A percentile compares a stretch with the other conserved stretches of the same genome.
phyloP scores from a whole-genome alignment of 768 basidiomycete genomes.

The Mycena chlorophos region DNA sequence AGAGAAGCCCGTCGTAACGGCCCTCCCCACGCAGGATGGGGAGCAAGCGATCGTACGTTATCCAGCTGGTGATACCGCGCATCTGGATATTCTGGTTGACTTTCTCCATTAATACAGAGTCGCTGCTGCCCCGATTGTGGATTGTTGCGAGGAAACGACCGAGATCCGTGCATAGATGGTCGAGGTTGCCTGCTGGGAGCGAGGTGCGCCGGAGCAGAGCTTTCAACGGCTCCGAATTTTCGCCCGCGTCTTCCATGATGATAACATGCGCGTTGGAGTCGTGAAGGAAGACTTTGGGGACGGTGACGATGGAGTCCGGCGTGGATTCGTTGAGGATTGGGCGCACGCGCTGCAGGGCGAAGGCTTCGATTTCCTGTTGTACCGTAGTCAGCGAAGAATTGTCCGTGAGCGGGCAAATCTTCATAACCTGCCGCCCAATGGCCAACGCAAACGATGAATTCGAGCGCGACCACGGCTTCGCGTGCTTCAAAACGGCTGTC shows the following conservation, averaged over 20 bases:
- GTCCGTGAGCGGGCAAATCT: too few relatives aligned
- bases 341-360: slow-evolving; percentile 48
- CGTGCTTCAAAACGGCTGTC: slow-evolving; percentile 63
- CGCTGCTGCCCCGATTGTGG: slow-evolving; percentile 32
- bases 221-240: slow-evolving; percentile 41
- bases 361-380: slow-evolving; percentile 45
- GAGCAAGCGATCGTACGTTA: slow-evolving; percentile 40
- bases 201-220: slow-evolving; percentile 13
- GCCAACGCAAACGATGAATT: slow-evolving; percentile 26
- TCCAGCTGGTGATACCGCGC: slow-evolving; percentile 30
- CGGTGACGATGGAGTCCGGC: slow-evolving; percentile 35
- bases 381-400: too few relatives aligned
- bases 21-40: slow-evolving; percentile 27
- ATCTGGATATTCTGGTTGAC: slow-evolving; percentile 36
- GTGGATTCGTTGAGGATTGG: slow-evolving; percentile 34
- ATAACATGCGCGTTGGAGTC: slow-evolving; percentile 52
- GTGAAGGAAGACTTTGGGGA: slow-evolving; percentile 50
- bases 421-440: slow-evolving; percentile 1
- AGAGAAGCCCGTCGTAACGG: slow-evolving; percentile 27
- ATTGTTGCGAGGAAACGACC: slow-evolving; percentile 41
- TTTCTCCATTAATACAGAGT: slow-evolving; percentile 4
- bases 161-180: slow-evolving; percentile 39
- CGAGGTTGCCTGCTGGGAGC: slow-evolving; percentile 14
- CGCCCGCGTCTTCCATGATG: slow-evolving; percentile 65
- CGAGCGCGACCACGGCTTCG: slow-evolving; percentile 42